Evolutionary conservation across 495 filamentous ascomycete species (phyloP), one percentile per base, ranked within the genome.

Genomic region (Cryomyces minteri): DNA sequence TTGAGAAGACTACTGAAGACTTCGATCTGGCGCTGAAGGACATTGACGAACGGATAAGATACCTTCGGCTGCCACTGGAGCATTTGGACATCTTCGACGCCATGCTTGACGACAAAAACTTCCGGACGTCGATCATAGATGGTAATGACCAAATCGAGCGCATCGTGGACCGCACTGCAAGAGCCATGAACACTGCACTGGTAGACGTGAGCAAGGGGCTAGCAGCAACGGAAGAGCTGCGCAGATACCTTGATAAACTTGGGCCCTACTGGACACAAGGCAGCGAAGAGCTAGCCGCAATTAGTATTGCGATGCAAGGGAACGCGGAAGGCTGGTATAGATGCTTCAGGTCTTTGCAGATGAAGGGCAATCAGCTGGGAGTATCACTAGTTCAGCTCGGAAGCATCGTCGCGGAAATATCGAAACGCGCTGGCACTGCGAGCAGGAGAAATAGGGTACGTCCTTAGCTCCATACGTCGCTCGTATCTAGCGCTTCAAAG

Each of bases 131-230:
- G 44, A 84, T 96, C 38, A 64, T 94, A 18, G 72, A 79, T 40
- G 86, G 88, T 41, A 95, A 96, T 57, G 80, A 85, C 55, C 82
- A 80, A 58, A 93, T 98, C 46, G 84, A 94, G 54, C 80, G 86
- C 60, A 84, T 94, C 48, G 74, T 92, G 48, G 73, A 74, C 41
- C 71, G 87, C 40, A 93, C 88, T 18, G 74, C 77, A 2, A 58
- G 67, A 6, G 72, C 81, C 9, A 79, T 94, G 60, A 74, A 82
- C 30, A 82, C 84, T 52, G 69, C 77, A 3, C 62, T 88, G 18
- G 70, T 79, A 51, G 92, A 98, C 60, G 70, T 93, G 25, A 62
- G 70, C 39, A 82, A 88, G 49, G 87, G 84, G 5, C 65, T 87
- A 34, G 72, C 76, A 47, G 83, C 84, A 3, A 84, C 81, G 38